Conservation (phyloP, 75 land plant genomes). For the Larix kaempferi region DNA sequence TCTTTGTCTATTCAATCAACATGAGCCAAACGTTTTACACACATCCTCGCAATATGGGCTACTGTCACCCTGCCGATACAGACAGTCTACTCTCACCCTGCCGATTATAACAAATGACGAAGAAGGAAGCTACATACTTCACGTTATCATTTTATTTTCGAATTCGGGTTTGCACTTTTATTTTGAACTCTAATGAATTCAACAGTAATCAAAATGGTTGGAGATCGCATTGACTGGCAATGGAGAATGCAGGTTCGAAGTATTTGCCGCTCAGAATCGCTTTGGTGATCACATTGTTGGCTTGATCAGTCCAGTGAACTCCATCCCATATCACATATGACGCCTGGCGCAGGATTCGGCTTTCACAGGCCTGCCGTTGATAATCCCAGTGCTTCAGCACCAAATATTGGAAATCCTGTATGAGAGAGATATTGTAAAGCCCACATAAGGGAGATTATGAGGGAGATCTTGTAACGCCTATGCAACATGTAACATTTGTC, state of each 20-base stretch:
- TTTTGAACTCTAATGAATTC: too few relatives aligned
- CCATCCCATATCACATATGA: slow-evolving; percentile 90
- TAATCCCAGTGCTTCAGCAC: slow-evolving; percentile 46
- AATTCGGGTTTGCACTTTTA: too few relatives aligned
- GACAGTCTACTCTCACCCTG: not conserved
- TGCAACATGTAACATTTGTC: too few relatives aligned
- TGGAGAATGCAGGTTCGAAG: slow-evolving; percentile 58
- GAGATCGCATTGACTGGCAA: slow-evolving; percentile 43
- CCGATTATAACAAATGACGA: not conserved
- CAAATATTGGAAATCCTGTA: too few relatives aligned
- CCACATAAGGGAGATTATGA: too few relatives aligned
- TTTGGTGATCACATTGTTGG: slow-evolving; percentile 45
- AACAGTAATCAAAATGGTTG: slow-evolving; percentile 9
- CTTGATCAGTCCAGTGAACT: slow-evolving; percentile 72
- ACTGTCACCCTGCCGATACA: too few relatives aligned
- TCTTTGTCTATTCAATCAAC: too few relatives aligned
- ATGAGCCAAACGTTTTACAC: too few relatives aligned
- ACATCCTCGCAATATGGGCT: too few relatives aligned
- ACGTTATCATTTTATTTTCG: too few relatives aligned
- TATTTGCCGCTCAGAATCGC: slow-evolving; percentile 46
- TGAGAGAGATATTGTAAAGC: too few relatives aligned
- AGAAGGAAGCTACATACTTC: not conserved
- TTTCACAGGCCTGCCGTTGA: slow-evolving; percentile 33
- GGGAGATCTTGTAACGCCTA: too few relatives aligned
- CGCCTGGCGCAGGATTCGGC: slow-evolving; percentile 56